Evolutionary conservation across 257 asterid species (phyloP), one percentile per base, ranked within the genome.

Genomic region (Salvia rosmarinus): DNA sequence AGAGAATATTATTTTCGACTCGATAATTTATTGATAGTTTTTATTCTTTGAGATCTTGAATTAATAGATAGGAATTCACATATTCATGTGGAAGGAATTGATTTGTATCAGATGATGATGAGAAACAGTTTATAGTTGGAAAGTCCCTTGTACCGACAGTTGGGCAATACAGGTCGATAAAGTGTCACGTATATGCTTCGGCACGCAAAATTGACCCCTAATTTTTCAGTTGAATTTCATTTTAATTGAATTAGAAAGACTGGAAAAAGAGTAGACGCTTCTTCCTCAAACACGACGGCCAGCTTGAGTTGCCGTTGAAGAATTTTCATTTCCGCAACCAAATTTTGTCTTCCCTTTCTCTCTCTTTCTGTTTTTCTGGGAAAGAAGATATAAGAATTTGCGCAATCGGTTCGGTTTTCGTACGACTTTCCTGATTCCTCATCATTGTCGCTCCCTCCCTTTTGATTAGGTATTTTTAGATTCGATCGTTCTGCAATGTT

Each of bases 131-230:
- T 59, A 8, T 58, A 5, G 65, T 34, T 59, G 23, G 28, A 9
- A 44, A 65, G 43, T 66, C 43, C 58, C 30, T 67, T 17, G 57
- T 35, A 67, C 79, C 75, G 75, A 77, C 81, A 76, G 61, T 62
- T 69, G 51, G 73, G 55, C 52, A 32, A 59, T 32, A n/a, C 21
- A 43, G 78, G 69, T 62, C 44, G 80, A 58, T 71, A 21, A 49
- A 58, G 75, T 39, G 77, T 75, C 77, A 49, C 80, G 63, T 37
- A 61, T 46, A 58, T 44, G 63, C 35, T 52, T 71, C 47, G 76
- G 67, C 70, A 23, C 25, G 39, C 13, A 23, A 67, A 72, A 46
- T 71, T 72, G 77, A 76, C 76, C 68, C 61, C 8, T 46, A 28
- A 37, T 58, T 35, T 54, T 4, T 60, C 16, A 16, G 54, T 70